Evolutionary conservation across 2,329 filamentous ascomycete species (phyloP).

Genomic region (Neofusicoccum umdonicola): DNA sequence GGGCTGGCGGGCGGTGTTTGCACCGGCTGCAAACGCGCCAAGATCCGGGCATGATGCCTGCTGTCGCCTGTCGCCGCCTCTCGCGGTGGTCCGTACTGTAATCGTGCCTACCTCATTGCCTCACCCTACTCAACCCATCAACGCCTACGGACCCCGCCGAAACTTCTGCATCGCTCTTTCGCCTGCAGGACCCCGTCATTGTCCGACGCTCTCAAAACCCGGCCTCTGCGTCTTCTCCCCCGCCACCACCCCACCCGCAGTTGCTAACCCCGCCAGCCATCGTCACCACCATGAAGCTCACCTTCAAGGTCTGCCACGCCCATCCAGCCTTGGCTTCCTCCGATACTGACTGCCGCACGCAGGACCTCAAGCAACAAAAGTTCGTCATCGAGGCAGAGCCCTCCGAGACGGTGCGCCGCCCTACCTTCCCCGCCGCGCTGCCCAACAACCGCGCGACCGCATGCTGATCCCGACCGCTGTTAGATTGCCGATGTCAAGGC

Average conservation of each 20-base stretch:
- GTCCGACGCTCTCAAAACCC: background rate
- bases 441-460: constrained; percentile 1
- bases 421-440: constrained; percentile 22
- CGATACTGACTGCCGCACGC: constrained; percentile 19
- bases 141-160: constrained; percentile 12
- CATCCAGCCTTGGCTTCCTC: constrained; percentile 1
- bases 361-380: constrained; percentile 99
- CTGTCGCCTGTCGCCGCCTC: constrained; percentile 9
- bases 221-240: constrained; percentile 2
- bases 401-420: constrained; percentile 71
- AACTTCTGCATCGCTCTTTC: constrained; percentile 28
- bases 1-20: background rate
- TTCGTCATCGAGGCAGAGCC: constrained; percentile 95
- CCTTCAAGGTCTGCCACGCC: constrained; percentile 59
- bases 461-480: constrained; percentile 20
- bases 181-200: constrained; percentile 17
- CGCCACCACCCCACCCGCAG: constrained; percentile 19
- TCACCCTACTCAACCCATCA: background rate
- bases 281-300: constrained; percentile 63
- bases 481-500: constrained; percentile 89
- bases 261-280: constrained; percentile 15
- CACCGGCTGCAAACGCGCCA: background rate
- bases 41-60: background rate
- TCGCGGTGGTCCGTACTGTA: constrained; percentile 1
- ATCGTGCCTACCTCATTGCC: constrained; percentile 9